These are phyloP conservation scores for Inonotus hispidus DNA, from an alignment of 1,284 basidiomycete genomes.

Conservation along the genomic window DNA sequence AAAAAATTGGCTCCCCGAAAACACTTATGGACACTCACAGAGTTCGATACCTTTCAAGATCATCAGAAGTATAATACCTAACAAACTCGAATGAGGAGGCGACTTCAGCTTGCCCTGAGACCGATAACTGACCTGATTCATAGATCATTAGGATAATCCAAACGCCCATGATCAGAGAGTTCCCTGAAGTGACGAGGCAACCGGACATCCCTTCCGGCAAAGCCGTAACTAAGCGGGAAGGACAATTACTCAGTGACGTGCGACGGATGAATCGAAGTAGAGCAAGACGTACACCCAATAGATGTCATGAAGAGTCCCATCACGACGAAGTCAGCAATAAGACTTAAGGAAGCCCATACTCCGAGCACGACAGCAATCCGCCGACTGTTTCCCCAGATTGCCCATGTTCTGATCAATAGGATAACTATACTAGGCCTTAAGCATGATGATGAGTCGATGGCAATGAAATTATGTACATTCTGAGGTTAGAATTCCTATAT, in stretches of 20 bases:
- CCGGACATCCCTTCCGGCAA: background rate
- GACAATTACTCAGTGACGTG: background rate
- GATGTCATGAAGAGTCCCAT: constrained; percentile 8
- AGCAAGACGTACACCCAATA: background rate
- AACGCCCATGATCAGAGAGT: background rate
- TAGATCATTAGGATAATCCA: constrained; percentile 12
- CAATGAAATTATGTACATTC: background rate
- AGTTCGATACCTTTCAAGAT: background rate
- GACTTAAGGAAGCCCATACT: background rate
- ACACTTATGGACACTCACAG: background rate
- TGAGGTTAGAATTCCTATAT: constrained; percentile 2
- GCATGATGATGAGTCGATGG: background rate
- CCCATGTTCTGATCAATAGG: background rate
- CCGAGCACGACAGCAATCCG: background rate
- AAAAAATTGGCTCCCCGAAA: background rate
- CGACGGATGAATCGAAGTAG: background rate
- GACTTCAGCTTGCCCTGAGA: no score
- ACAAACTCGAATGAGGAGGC: background rate
- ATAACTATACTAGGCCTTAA: background rate
- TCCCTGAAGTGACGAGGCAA: constrained; percentile 3
- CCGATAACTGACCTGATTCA: background rate
- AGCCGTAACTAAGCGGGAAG: background rate
- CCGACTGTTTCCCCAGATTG: background rate
- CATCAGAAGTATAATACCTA: constrained; percentile 1
- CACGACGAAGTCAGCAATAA: background rate